phyloP scores from a whole-genome alignment of 2,329 filamentous ascomycete genomes.

The Diaporthe aspalathi region DNA sequence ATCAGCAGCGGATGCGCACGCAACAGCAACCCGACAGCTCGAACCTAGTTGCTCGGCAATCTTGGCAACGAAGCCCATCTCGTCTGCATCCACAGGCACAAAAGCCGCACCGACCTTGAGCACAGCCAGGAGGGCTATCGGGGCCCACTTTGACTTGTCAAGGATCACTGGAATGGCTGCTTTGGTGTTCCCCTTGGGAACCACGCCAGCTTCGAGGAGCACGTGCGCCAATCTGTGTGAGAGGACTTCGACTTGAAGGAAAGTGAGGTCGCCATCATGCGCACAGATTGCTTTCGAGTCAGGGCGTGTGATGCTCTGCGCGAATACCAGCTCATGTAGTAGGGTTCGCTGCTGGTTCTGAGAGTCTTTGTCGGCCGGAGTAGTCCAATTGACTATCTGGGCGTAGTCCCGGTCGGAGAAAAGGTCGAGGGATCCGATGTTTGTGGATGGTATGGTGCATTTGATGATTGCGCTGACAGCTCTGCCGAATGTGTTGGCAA shows the following conservation, averaged over 20 bases:
- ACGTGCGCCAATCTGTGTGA: constrained; percentile 55
- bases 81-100: constrained; percentile 60
- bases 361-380: constrained; percentile 53
- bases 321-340: constrained; percentile 59
- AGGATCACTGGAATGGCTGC: constrained; percentile 74
- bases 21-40: constrained; percentile 33
- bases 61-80: constrained; percentile 49
- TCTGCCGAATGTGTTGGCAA: constrained; percentile 65
- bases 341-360: constrained; percentile 51
- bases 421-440: constrained; percentile 58
- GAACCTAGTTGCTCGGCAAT: constrained; percentile 40
- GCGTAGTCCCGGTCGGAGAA: constrained; percentile 67
- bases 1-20: constrained; percentile 36
- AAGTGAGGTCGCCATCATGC: constrained; percentile 59
- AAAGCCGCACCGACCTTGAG: constrained; percentile 67
- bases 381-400: constrained; percentile 65
- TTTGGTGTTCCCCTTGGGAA: constrained; percentile 50
- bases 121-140: constrained; percentile 76
- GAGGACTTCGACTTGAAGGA: constrained; percentile 52
- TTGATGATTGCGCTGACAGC: constrained; percentile 61
- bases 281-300: constrained; percentile 56
- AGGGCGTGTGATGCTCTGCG: constrained; percentile 53
- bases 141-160: constrained; percentile 76
- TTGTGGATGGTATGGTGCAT: constrained; percentile 42
- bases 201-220: constrained; percentile 63